Evolutionary conservation across 129 eudicot species (phyloP), one percentile per base, ranked within the genome.

Genomic region (Tagetes erecta): DNA sequence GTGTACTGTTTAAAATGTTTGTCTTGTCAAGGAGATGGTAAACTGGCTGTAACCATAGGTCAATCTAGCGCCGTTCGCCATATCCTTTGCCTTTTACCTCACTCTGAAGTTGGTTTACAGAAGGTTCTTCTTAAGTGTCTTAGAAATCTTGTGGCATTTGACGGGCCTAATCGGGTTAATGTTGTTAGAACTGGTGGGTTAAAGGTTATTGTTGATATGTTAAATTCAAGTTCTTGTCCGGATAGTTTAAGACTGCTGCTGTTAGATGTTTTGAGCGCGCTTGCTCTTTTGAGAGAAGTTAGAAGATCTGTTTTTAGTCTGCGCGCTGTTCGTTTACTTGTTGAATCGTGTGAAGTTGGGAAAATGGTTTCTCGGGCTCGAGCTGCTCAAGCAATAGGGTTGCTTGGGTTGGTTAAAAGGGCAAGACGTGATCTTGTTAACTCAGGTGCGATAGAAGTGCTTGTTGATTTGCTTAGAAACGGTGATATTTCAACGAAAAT

Each of bases 341-440:
- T 84, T 12, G 89, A 86, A 68, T 79, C 89, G 11, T 88, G 85
- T 49, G 47, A 67, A 67, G 71, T 31, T 35, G 96, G 91, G 57
- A 81, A 81, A 50, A 67, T 86, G 87, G 72, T 56, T n/a, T 86
- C 89, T 57, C 84, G 89, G 80, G 76, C 84, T 57, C 62, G 91
- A 76, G 89, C 89, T n/a, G 91, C 91, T 77, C 91, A 89, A 49
- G 89, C 84, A 13, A 77, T 86, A 5, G 91, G 91, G 68, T 79
- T 89, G 42, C 85, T 89, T 10, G 91, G 89, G 58, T 33, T 86
- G 68, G 81, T 82, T 30, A 82, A 76, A 52, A 68, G 78, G 65
- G 84, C 84, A 6, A 84, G 89, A 70, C 78, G 79, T 7, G 62
- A 50, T 56, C 85, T 89, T 67, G 87, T 89, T 44, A 75, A 76